These are phyloP conservation scores for Pyricularia grisea DNA, from an alignment of 2,329 filamentous ascomycete genomes.

Conservation along the genomic window DNA sequence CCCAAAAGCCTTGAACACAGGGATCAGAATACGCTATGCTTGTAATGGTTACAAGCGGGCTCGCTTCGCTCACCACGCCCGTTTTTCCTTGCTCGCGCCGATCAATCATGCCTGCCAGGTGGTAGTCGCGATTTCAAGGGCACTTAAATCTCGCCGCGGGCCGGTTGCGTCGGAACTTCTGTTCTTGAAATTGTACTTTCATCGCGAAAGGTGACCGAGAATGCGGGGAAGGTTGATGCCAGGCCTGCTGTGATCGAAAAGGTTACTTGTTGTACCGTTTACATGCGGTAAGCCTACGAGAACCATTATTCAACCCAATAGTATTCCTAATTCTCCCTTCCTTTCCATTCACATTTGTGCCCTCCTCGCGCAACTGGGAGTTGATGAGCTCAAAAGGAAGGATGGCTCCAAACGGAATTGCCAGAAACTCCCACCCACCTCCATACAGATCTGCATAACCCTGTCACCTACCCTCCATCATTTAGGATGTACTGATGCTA, in stretches of 20 bases:
- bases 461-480: neutral
- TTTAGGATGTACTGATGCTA: too few relatives aligned
- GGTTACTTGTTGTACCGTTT: too few relatives aligned
- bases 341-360: too few relatives aligned
- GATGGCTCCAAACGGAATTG: neutral
- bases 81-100: neutral
- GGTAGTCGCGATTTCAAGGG: neutral
- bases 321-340: neutral
- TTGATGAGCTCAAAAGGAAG: too few relatives aligned
- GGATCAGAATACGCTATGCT: too few relatives aligned
- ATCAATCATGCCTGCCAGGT: too few relatives aligned
- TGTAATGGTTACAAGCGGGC: too few relatives aligned
- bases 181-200: neutral
- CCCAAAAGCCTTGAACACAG: too few relatives aligned
- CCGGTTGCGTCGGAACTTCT: neutral
- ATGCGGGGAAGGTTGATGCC: neutral
- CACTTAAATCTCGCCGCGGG: neutral
- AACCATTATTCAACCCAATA: neutral
- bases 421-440: neutral
- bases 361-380: too few relatives aligned
- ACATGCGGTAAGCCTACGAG: neutral
- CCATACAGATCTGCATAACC: too few relatives aligned
- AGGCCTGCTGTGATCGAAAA: neutral
- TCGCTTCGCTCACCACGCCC: too few relatives aligned
- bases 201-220: neutral